A percentile compares a stretch with the other conserved stretches of the same genome.
Conservation (phyloP, 2,329 filamentous ascomycete species). For the Fonsecaea monophora region DNA sequence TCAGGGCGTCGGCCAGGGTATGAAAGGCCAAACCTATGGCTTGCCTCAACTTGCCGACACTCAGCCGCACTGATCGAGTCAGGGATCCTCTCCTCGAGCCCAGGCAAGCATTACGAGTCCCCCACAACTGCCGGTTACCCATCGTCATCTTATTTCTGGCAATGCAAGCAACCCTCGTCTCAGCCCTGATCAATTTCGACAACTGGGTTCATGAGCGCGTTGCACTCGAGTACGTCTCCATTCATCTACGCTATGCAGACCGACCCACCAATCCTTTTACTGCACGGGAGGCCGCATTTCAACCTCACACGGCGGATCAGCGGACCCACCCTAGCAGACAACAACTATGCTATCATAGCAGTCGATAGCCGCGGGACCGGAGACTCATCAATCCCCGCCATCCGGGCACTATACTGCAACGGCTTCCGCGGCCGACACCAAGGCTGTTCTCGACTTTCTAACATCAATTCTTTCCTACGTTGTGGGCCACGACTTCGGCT, state of each 20-base stretch:
- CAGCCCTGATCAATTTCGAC: constrained; percentile 21
- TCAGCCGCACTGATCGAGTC: neutral
- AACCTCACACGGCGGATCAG: constrained; percentile 50
- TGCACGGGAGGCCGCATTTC: constrained; percentile 53
- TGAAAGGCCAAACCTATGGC: neutral
- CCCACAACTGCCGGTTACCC: neutral
- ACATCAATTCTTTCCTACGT: constrained; percentile 44
- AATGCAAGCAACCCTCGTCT: neutral
- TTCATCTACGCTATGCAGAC: constrained; percentile 53
- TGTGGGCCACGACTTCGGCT: constrained; percentile 57
- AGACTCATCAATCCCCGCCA: constrained; percentile 49
- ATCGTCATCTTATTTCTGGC: neutral
- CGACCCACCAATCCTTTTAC: constrained; percentile 51
- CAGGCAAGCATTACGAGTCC: neutral
- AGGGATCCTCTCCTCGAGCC: neutral
- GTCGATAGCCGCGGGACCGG: constrained; percentile 53
- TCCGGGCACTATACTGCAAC: constrained; percentile 51
- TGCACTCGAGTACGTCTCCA: constrained; percentile 48
- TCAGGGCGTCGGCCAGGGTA: neutral
- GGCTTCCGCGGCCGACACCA: constrained; percentile 39
- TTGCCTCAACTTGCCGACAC: neutral
- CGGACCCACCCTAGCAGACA: constrained; percentile 51
- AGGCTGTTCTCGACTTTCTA: constrained; percentile 21
- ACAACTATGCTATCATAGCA: constrained; percentile 53
- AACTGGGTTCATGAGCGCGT: constrained; percentile 38